Evolutionary conservation across 495 filamentous ascomycete genomes (phyloP).

Genomic region (Lasiosphaeria hispida): DNA sequence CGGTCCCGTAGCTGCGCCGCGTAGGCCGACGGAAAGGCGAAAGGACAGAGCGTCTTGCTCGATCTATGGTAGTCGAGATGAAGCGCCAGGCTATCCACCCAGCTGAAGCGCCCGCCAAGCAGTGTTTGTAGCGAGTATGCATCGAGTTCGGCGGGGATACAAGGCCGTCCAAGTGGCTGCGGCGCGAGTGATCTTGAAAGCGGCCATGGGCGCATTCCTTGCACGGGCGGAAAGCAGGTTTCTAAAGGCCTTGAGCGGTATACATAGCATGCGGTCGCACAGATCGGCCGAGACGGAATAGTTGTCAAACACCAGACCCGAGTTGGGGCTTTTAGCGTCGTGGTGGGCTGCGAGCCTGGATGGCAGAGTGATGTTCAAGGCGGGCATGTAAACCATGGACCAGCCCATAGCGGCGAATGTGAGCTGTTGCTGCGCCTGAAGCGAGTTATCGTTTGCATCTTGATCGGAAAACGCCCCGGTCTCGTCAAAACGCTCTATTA

Average conservation of each 20-base stretch:
- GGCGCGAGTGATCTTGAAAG: not conserved
- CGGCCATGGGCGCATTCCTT: not conserved
- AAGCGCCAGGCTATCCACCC: not conserved
- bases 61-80: slow-evolving; percentile 8
- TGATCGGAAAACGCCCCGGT: not conserved
- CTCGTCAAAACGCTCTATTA: not conserved
- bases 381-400: slow-evolving; percentile 8
- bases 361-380: not conserved
- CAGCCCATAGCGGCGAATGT: slow-evolving; percentile 3
- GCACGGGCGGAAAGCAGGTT: slow-evolving; percentile 8
- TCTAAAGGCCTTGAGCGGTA: slow-evolving; percentile 10
- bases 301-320: slow-evolving; percentile 2
- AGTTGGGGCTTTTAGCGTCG: no score
- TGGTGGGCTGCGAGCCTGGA: no score
- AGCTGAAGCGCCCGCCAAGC: no score
- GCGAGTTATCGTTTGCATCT: no score
- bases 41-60: slow-evolving; percentile 1
- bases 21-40: not conserved
- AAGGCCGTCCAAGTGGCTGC: no score
- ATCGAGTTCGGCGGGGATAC: no score
- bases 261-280: slow-evolving; percentile 1
- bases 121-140: no score
- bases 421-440: not conserved
- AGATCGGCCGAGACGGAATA: not conserved
- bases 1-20: no score